These are phyloP conservation scores for Ballota nigra DNA, from an alignment of 257 asterid species.

Conservation along the genomic window DNA sequence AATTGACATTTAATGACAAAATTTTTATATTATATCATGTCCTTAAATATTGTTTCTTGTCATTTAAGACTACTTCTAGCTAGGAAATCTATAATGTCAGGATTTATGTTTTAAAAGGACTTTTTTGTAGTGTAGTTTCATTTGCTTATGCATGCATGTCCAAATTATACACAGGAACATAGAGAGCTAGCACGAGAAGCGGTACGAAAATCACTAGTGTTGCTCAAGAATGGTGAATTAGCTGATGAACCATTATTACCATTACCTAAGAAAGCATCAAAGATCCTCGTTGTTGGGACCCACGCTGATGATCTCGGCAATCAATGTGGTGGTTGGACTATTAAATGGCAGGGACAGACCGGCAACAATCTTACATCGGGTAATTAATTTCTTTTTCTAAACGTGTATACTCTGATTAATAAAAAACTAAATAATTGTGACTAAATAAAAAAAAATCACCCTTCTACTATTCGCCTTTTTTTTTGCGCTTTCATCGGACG, in stretches of 20 bases:
- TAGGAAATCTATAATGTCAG: too few species aligned
- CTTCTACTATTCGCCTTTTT: too few species aligned
- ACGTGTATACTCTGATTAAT: background rate
- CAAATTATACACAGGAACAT: constrained; percentile 40
- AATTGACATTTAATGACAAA: too few species aligned
- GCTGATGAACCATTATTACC: constrained; percentile 26
- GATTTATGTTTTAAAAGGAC: too few species aligned
- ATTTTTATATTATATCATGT: too few species aligned
- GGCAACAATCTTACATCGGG: constrained; percentile 34
- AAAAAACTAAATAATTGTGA: background rate
- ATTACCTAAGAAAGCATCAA: constrained; percentile 22
- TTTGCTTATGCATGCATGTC: too few species aligned
- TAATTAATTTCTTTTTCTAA: background rate
- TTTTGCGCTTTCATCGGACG: too few species aligned
- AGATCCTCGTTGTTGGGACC: constrained; percentile 32
- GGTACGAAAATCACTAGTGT: constrained; percentile 34
- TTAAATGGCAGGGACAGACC: constrained; percentile 32
- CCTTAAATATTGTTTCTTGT: too few species aligned
- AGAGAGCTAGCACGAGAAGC: constrained; percentile 44
- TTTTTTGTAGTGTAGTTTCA: too few species aligned
- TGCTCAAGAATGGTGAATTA: constrained; percentile 34
- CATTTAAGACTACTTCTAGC: background rate
- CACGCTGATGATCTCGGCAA: constrained; percentile 35
- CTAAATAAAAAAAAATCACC: too few species aligned
- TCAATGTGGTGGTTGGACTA: constrained; percentile 43